Evolutionary conservation across 2,329 filamentous ascomycete genomes (phyloP), one percentile per base, ranked within the genome.

Genomic region (Diaporthe eres): DNA sequence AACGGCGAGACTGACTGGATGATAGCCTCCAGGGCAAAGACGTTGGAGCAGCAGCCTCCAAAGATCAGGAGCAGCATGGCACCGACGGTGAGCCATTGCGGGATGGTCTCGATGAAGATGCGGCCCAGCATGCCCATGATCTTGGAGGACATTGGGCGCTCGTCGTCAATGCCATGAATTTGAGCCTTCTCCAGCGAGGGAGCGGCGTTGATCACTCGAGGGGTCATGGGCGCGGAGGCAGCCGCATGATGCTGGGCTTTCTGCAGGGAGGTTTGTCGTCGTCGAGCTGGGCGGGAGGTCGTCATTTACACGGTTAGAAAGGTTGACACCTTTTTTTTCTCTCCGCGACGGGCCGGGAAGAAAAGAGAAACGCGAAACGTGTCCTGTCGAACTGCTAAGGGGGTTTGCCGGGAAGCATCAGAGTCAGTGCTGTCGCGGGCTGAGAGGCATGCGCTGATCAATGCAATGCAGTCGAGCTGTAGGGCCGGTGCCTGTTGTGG

Each of bases 21-120:
- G 80, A 98, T 98, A 63, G 95, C 94, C 85, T 99, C 97, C 74
- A 99, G 89, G 55, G 96, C 95, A 85, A 98, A 98, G n/a, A 98
- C 95, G 93, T 98, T 83, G 80, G 82, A 79, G 77, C 80, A 80
- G 78, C 81, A 82, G 75, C 97, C 97, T 71, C 97, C 97, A 84
- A 99, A 98, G 76, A 99, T 98, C 79, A 98, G 90, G 71, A 89
- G 89, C 75, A 96, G 89, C 90, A 97, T 97, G 75, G 89, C 87
- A 31, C 88, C 87, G 61, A 93, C 87, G 75, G 90, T 89, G 51
- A 94, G 84, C 89, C 90, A 93, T 83, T 89, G 88, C 44, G 91
- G 90, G 75, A 93, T 89, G 55, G 88, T 89, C 81, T 90, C 88
- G 79, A 89, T 88, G 78, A 89, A 87, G 77, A 90, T 87, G 78